Evolutionary conservation across 495 filamentous ascomycete species (phyloP), one percentile per base, ranked within the genome.

Genomic region (Tuber magnatum): DNA sequence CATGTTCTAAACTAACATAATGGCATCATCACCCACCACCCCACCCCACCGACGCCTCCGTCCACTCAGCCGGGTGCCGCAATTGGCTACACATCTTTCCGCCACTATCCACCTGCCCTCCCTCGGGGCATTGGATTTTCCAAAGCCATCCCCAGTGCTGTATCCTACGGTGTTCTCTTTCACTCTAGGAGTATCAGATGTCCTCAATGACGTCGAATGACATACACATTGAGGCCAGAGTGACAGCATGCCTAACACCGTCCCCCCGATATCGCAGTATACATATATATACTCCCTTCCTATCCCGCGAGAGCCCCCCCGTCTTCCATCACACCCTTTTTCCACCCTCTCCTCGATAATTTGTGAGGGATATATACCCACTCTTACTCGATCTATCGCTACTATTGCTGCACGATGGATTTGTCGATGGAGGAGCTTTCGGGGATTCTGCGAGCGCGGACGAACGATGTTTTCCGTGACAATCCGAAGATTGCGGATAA

Each of bases 401-500:
- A 14, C 56, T 18, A 14, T 28, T 35, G 8, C 56, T 14, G 56
- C 56, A 32, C 14, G 56, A 35, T 65, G 4, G 56, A 8, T 35
- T 65, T 65, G 14, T 18, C 28, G 35, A 20, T 35, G 56, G 56
- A 65, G 56, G 28, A 32, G 56, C 14, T 65, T 65, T 65, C 28
- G 28, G 32, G 56, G 12, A 6, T 20, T 18, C 56, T 65, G 14
- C 56, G 4, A 18, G 3, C 56, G 3, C 56, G 56, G 38, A n/a
- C 2, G 24, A 80, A 80, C 43, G 18, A 56, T n/a, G 78, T 73
- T 24, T 78, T 80, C n/a, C n/a, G 20, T 1, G 44, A 73, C 44
- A 77, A 80, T 14, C 78, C 46, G 12, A 78, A 71, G 16, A 76
- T 80, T 8, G 78, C 78, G n/a, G 76, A 76, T 74, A 87, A 91